Percentiles rank a stretch among this genome's conserved stretches.
Conservation (phyloP, 345 rosid species). For the Pseudoturritis turrita region DNA sequence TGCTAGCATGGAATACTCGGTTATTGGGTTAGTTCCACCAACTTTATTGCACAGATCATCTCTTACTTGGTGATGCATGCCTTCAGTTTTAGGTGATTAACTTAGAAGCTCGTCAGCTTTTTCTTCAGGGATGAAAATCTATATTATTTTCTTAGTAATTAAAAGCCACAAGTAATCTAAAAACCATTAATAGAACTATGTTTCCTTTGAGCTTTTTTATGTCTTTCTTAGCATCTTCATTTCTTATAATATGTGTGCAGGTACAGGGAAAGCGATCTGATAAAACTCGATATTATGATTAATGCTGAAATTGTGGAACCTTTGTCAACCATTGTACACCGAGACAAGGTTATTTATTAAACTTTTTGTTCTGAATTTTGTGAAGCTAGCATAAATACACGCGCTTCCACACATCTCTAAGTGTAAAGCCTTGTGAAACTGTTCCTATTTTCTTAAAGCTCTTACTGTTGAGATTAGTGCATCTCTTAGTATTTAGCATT, state of each 20-base stretch:
- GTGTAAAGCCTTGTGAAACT: constrained; percentile 4
- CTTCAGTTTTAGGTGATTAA: not conserved
- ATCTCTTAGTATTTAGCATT: not conserved
- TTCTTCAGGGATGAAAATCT: not conserved
- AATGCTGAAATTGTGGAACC: constrained; percentile 89
- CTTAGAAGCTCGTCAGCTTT: not conserved
- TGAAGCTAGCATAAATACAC: not conserved
- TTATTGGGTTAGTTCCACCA: constrained; percentile 58
- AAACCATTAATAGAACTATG: not conserved
- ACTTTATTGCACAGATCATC: not conserved
- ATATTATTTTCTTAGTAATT: not conserved
- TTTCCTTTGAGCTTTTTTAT: not conserved
- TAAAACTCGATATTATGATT: constrained; percentile 86
- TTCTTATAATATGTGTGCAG: constrained; percentile 37
- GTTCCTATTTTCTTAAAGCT: not conserved
- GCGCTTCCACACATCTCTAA: not conserved
- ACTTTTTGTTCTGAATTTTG: not conserved
- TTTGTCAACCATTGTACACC: constrained; percentile 87
- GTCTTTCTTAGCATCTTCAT: constrained; percentile 12
- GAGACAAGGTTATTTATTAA: constrained; percentile 61
- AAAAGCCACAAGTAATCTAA: not conserved
- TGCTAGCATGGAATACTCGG: constrained; percentile 97
- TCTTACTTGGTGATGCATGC: constrained; percentile 1
- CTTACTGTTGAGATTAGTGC: not conserved
- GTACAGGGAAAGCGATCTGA: constrained; percentile 76